A percentile compares a stretch with the other conserved stretches of the same genome.
Evolutionary conservation across 1,139 yeast genomes (phyloP).

Genomic region (Yueomyces sp.): DNA sequence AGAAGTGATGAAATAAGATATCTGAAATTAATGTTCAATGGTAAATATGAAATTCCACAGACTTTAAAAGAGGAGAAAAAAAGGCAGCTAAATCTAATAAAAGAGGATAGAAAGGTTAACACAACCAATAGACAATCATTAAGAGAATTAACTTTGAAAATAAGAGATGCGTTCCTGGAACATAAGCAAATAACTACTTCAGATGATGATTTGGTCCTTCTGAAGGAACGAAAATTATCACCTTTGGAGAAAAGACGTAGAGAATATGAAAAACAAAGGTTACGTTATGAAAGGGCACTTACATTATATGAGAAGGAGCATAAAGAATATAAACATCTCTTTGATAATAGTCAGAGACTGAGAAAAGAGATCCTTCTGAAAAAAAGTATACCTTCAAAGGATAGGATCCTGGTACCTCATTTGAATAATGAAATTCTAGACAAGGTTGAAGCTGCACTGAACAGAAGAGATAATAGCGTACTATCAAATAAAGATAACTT

Average conservation of each 20-base stretch:
- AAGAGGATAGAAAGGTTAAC: slow-evolving; percentile 8
- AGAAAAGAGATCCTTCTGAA: slow-evolving; percentile 14
- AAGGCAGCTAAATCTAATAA: slow-evolving; percentile 13
- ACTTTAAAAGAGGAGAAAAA: slow-evolving; percentile 18
- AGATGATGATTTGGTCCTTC: slow-evolving; percentile 22
- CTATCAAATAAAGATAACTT: slow-evolving; percentile 36
- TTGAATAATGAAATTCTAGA: slow-evolving; percentile 25
- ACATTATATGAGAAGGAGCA: background rate
- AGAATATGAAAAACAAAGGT: background rate
- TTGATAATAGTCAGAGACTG: slow-evolving; percentile 19
- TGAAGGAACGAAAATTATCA: slow-evolving; percentile 15
- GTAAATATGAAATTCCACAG: slow-evolving; percentile 23
- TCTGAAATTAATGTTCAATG: slow-evolving; percentile 24
- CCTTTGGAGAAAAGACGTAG: slow-evolving; percentile 2
- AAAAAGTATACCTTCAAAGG: slow-evolving; percentile 23
- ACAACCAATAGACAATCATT: slow-evolving; percentile 11
- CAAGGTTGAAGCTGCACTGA: slow-evolving; percentile 30
- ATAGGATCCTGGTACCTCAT: slow-evolving; percentile 16
- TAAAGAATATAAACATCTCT: slow-evolving; percentile 16
- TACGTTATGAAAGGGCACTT: background rate
- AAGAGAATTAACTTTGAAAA: slow-evolving; percentile 16
- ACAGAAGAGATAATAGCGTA: slow-evolving; percentile 23
- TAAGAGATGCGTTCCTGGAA: slow-evolving; percentile 12
- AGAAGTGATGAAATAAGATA: slow-evolving; percentile 21
- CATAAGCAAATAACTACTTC: slow-evolving; percentile 1